A percentile compares a stretch with the other conserved stretches of the same genome.
phyloP scores from a whole-genome alignment of 441 rosid genomes.

The Cnidoscolus chayamansa region DNA sequence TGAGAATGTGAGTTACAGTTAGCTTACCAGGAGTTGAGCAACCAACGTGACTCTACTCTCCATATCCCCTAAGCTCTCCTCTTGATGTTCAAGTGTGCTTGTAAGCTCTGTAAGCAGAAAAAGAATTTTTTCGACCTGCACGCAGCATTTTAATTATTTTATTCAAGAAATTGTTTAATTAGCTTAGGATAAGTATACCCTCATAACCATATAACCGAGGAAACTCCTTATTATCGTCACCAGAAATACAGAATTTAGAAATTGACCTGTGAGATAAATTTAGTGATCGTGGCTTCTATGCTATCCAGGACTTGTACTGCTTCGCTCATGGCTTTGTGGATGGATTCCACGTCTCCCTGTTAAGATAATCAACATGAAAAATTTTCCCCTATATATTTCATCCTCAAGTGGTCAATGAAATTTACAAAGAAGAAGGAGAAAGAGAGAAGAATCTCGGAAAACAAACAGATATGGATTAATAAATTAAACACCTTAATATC shows the following conservation, averaged over 20 bases:
- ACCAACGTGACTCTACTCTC: slow-evolving; percentile 27
- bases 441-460: not conserved
- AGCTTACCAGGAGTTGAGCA: slow-evolving; percentile 36
- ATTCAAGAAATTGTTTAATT: not conserved
- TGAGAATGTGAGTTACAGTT: not conserved
- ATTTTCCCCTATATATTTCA: not conserved
- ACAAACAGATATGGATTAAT: not conserved
- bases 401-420: not conserved
- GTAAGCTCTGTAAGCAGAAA: slow-evolving; percentile 45
- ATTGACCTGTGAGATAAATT: slow-evolving; percentile 46
- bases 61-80: slow-evolving; percentile 38
- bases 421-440: not conserved
- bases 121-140: slow-evolving; percentile 52
- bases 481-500: slow-evolving; percentile 44
- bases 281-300: slow-evolving; percentile 29
- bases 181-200: not conserved
- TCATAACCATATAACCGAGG: no score
- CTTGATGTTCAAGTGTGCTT: slow-evolving; percentile 39
- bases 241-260: not conserved
- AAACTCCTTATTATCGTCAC: no score
- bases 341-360: slow-evolving; percentile 47
- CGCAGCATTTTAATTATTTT: no score
- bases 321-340: slow-evolving; percentile 43
- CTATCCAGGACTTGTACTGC: slow-evolving; percentile 48
- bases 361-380: not conserved